Evolutionary conservation across 2,329 filamentous ascomycete species (phyloP).

Genomic region (Aspergillus sp.): DNA sequence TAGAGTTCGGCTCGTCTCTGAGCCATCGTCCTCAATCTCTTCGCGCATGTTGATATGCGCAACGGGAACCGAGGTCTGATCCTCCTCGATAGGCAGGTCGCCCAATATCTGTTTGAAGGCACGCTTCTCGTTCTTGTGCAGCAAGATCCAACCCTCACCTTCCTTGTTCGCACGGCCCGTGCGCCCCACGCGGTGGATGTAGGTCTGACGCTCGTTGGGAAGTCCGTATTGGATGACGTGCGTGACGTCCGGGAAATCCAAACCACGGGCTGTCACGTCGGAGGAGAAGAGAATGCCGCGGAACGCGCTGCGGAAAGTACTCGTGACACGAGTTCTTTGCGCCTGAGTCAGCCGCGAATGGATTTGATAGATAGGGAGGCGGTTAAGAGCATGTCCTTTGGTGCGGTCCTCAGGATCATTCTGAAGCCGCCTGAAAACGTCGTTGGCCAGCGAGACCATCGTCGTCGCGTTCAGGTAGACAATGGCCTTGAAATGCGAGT

Average conservation of each 20-base stretch:
- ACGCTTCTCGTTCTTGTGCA: slow-evolving; percentile 55
- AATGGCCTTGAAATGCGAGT: slow-evolving; percentile 82
- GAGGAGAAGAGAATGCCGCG: slow-evolving; percentile 73
- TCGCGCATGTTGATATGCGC: slow-evolving; percentile 14
- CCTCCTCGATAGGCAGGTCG: slow-evolving; percentile 18
- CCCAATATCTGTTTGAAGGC: slow-evolving; percentile 40
- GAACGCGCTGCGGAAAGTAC: slow-evolving; percentile 64
- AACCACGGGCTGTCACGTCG: slow-evolving; percentile 77
- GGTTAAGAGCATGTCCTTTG: slow-evolving; percentile 33
- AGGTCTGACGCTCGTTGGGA: slow-evolving; percentile 67
- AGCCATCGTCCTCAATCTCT: slow-evolving; percentile 8
- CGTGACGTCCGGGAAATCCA: slow-evolving; percentile 81
- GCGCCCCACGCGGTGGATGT: slow-evolving; percentile 76
- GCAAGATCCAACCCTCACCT: slow-evolving; percentile 63
- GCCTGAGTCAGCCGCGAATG: slow-evolving; percentile 76
- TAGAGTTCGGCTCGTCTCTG: slow-evolving; percentile 23
- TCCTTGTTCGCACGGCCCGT: slow-evolving; percentile 69
- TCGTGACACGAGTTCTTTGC: slow-evolving; percentile 68
- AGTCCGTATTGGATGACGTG: slow-evolving; percentile 74
- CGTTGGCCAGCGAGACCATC: slow-evolving; percentile 66
- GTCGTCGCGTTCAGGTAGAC: slow-evolving; percentile 83
- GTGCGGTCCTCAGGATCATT: slow-evolving; percentile 34
- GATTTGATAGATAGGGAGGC: slow-evolving; percentile 59
- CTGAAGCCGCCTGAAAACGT: slow-evolving; percentile 58
- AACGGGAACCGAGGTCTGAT: slow-evolving; percentile 20